phyloP scores from a whole-genome alignment of 352 stramenopile genomes.

The Aphanomyces invadans region DNA sequence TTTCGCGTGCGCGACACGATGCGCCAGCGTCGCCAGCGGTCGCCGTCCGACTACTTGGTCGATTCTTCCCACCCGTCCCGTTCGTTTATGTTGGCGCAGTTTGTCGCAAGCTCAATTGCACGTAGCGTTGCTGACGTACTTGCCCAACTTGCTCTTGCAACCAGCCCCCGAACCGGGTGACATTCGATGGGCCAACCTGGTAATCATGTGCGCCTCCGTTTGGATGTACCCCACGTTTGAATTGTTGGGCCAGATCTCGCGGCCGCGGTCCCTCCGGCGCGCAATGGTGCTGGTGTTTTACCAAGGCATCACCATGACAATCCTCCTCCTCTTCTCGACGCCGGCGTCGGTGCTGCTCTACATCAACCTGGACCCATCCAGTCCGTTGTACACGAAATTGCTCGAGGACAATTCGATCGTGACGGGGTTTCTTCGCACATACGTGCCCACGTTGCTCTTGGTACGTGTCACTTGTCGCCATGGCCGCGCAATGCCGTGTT shows the following conservation, averaged over 20 bases:
- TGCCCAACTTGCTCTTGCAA: slow-evolving; percentile 41
- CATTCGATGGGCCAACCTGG: slow-evolving; percentile 63
- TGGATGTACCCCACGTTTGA: too few species aligned
- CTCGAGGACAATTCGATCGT: slow-evolving; percentile 41
- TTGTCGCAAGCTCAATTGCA: background rate
- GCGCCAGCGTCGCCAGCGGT: background rate
- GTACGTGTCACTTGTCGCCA: slow-evolving; percentile 28
- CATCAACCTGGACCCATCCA: slow-evolving; percentile 62
- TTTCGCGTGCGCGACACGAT: background rate
- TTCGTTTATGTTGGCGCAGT: background rate
- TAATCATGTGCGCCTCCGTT: too few species aligned
- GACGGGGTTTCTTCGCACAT: slow-evolving; percentile 48
- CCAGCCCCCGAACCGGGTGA: slow-evolving; percentile 68
- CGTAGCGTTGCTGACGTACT: slow-evolving; percentile 32
- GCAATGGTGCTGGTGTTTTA: slow-evolving; percentile 33
- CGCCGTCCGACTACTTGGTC: too few species aligned
- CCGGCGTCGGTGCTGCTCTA: slow-evolving; percentile 71
- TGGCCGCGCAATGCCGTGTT: background rate
- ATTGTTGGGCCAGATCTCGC: slow-evolving; percentile 28
- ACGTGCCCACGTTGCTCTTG: slow-evolving; percentile 62
- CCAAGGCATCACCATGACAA: slow-evolving; percentile 40
- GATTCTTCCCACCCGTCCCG: background rate
- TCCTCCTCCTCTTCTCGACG: slow-evolving; percentile 71
- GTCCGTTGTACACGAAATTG: slow-evolving; percentile 44
- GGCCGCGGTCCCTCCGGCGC: slow-evolving; percentile 37